Evolutionary conservation across 805 yeast species (phyloP).

Genomic region (Myxozyma nipponensis): DNA sequence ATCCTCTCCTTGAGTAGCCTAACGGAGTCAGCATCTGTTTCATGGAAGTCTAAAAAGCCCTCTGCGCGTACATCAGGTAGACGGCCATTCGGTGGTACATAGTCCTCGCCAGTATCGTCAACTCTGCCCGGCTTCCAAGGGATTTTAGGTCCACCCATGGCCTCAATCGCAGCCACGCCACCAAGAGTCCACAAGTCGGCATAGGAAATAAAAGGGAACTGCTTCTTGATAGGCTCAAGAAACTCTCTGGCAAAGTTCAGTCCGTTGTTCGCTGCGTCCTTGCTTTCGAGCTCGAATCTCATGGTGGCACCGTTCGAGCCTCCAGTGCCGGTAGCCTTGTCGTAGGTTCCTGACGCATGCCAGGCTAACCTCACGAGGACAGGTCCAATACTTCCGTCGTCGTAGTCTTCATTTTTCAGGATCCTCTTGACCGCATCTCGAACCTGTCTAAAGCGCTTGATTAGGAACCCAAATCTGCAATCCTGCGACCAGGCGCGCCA

Average conservation of each 20-base stretch:
- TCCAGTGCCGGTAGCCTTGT: slow-evolving; percentile 43
- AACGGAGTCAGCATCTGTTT: neutral
- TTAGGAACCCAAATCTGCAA: neutral
- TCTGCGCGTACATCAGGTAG: slow-evolving; percentile 50
- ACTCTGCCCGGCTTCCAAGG: slow-evolving; percentile 77
- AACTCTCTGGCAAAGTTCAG: slow-evolving; percentile 54
- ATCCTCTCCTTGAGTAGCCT: slow-evolving; percentile 56
- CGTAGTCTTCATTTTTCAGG: slow-evolving; percentile 48
- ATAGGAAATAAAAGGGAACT: slow-evolving; percentile 66
- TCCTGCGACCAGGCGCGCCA: too few relatives aligned
- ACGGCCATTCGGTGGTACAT: slow-evolving; percentile 63
- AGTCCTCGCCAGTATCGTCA: slow-evolving; percentile 48
- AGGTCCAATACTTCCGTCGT: slow-evolving; percentile 70
- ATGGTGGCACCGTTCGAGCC: slow-evolving; percentile 69
- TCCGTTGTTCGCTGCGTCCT: slow-evolving; percentile 62
- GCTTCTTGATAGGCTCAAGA: slow-evolving; percentile 51
- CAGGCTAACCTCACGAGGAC: slow-evolving; percentile 69
- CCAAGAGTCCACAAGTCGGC: slow-evolving; percentile 80
- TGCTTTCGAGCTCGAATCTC: slow-evolving; percentile 48
- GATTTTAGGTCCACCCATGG: slow-evolving; percentile 70
- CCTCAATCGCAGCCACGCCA: slow-evolving; percentile 76
- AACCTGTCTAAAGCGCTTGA: slow-evolving; percentile 29
- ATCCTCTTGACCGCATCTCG: slow-evolving; percentile 39
- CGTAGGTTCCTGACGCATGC: slow-evolving; percentile 81
- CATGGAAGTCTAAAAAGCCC: neutral